phyloP scores from a whole-genome alignment of 495 filamentous ascomycete species.

The Friedmanniomyces simplex region DNA sequence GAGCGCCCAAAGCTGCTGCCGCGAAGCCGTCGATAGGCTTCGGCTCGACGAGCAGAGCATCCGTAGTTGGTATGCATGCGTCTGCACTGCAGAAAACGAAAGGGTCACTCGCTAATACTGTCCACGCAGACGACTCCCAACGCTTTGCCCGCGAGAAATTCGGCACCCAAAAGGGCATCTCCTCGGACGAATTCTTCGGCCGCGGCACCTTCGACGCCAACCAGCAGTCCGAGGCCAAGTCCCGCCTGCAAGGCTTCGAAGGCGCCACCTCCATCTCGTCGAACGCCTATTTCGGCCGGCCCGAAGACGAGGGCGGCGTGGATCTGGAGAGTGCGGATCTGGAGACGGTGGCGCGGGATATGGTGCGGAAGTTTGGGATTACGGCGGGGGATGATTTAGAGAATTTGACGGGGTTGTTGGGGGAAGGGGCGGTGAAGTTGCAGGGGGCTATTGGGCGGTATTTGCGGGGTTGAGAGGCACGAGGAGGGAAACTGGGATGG shows the following conservation, averaged over 20 bases:
- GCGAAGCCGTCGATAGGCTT: constrained; percentile 57
- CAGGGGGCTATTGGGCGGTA: constrained; percentile 86
- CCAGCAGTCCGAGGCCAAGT: constrained; percentile 75
- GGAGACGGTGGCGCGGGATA: constrained; percentile 86
- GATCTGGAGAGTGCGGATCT: constrained; percentile 73
- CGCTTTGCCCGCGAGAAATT: constrained; percentile 73
- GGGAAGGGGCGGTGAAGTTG: constrained; percentile 72
- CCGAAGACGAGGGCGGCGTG: constrained; percentile 57
- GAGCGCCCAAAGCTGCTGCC: constrained; percentile 51
- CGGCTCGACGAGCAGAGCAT: constrained; percentile 62
- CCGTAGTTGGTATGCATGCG: constrained; percentile 52
- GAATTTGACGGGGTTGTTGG: constrained; percentile 67
- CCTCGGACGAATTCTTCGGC: constrained; percentile 95
- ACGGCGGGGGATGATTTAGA: constrained; percentile 93
- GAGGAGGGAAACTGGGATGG: too few species aligned
- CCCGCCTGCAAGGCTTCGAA: constrained; percentile 80
- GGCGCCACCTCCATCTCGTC: constrained; percentile 85
- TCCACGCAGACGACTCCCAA: constrained; percentile 53
- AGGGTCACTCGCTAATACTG: background rate
- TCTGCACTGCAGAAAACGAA: background rate
- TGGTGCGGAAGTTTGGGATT: constrained; percentile 85
- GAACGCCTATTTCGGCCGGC: constrained; percentile 91
- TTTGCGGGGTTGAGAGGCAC: constrained; percentile 50
- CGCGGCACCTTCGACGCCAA: constrained; percentile 73
- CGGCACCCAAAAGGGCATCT: constrained; percentile 87